These are phyloP conservation scores for Ormosia semicastrata DNA, from an alignment of 306 rosid genomes.

Conservation along the genomic window DNA sequence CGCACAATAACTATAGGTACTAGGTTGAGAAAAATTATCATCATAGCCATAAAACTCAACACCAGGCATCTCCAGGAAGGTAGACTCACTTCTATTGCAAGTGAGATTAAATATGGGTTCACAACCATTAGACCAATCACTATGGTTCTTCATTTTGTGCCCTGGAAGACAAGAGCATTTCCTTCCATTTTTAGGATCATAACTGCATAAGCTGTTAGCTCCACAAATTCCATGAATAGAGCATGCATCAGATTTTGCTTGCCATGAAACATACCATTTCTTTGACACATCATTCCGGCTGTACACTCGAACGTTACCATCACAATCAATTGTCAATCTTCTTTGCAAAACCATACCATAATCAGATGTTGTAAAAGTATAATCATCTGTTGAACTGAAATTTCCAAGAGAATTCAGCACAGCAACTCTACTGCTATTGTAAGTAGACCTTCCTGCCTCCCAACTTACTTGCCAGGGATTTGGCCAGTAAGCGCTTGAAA, in stretches of 20 bases:
- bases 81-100: slow-evolving; percentile 14
- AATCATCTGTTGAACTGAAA: not conserved
- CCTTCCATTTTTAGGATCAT: slow-evolving; percentile 3
- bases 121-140: slow-evolving; percentile 50
- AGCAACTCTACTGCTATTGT: slow-evolving; percentile 15
- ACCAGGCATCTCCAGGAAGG: not conserved
- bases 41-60: slow-evolving; percentile 41
- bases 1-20: slow-evolving; percentile 16
- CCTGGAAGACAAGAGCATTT: slow-evolving; percentile 36
- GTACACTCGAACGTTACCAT: not conserved
- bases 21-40: not conserved
- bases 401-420: not conserved
- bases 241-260: not conserved
- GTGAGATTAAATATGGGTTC: slow-evolving; percentile 30
- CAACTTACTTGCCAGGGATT: not conserved
- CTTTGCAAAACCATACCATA: not conserved
- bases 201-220: not conserved
- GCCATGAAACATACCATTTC: slow-evolving; percentile 22
- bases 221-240: slow-evolving; percentile 9
- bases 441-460: not conserved
- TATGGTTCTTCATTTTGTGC: not conserved
- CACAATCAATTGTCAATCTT: slow-evolving; percentile 8
- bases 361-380: not conserved
- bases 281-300: not conserved
- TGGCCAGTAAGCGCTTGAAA: slow-evolving; percentile 29